Base-by-base conservation (phyloP, 176 grass and related monocot genomes). In the Microstegium vimineum region DNA sequence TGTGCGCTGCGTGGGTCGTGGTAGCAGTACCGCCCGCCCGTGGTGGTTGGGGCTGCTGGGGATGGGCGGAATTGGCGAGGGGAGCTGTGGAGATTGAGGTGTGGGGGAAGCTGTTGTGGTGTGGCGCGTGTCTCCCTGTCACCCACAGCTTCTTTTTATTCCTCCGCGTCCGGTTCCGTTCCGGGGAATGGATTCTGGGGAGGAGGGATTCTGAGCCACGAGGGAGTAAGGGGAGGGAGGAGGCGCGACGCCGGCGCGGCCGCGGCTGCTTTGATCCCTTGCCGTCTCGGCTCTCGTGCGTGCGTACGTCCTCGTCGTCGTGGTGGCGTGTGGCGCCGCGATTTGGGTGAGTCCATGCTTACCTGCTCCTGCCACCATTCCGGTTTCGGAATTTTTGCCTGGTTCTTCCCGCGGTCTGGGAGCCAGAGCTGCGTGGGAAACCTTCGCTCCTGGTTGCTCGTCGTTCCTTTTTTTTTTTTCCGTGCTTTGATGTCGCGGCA, bases 61-160 rank as follows among this genome's bases (percentile, higher is more conserved):
- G 42, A 66, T 56, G 78, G 43, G 80, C 36, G 49, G 68, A 46
- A 35, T 5, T 46, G 62, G 82, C 16, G 73, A 59, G 32, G 22
- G 0, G 20, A 54, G 49, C 22, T 8, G 69, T 3, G 5, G 40
- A 70, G 34, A 14, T 31, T 17, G 45, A 59, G 52, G 62, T 17
- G 45, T 25, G 52, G 62, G 51, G 63, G 46, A n/a, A 27, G 46
- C 52, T 60, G 83, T 46, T 22, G 82, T 18, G 49, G 74, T 22
- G 82, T 18, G 49, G 74, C 74, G 62, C 73, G 73, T 84, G 83
- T 77, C 64, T 45, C 65, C 26, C 30, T 61, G 20, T 70, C 38
- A 22, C 66, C 67, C 68, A 61, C 78, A 69, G 15, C 11, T 60
- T 75, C 14, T 26, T 60, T 68, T 61, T 75, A 75, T 69, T 69